Conservation (phyloP, 306 rosid genomes). For the Vigna radiata region DNA sequence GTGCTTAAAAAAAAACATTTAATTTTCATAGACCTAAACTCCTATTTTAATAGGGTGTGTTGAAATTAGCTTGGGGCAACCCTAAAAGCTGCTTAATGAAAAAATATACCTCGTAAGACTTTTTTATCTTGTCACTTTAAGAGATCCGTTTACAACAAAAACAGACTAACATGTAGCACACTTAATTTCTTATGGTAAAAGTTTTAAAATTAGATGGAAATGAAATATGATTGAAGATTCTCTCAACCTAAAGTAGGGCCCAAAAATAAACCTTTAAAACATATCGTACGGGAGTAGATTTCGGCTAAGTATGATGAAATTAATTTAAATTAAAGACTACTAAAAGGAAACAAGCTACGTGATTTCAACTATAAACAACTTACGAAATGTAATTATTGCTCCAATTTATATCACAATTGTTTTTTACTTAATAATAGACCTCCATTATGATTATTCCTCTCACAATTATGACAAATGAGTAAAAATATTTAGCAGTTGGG, state of each 20-base stretch:
- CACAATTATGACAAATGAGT: not conserved
- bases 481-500: not conserved
- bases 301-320: not conserved
- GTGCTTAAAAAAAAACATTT: not conserved
- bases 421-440: not conserved
- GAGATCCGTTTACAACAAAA: not conserved
- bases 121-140: not conserved
- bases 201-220: not conserved
- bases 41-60: not conserved
- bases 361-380: conserved; percentile 8
- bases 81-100: not conserved
- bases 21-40: not conserved
- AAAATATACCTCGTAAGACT: not conserved
- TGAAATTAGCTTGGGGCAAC: not conserved
- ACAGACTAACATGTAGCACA: not conserved
- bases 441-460: not conserved
- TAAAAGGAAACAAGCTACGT: conserved; percentile 22
- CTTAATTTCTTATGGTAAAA: not conserved
- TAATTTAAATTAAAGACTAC: conserved; percentile 26
- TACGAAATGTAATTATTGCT: not conserved
- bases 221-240: not conserved
- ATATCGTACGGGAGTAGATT: conserved; percentile 12
- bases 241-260: not conserved
- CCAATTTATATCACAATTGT: not conserved
- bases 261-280: not conserved